Conservation (phyloP, 176 grass and related monocot species). For the barley (Hordeum vulgare) region MorexV3_pseudomolecules_assembly NC_058524.1:94501128-94501627, state of each 20-base stretch:
- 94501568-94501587: not conserved
- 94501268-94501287: conserved; percentile 3
- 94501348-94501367: not conserved
- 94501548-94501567: not conserved
- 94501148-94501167: conserved; percentile 25
- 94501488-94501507: not conserved
- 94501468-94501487: not conserved
- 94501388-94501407: not conserved
- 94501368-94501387: not conserved
- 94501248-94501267: not conserved
- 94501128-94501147: conserved; percentile 4
- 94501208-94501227: conserved; percentile 60
- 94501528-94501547: not conserved
- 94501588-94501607: not conserved
- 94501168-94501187: conserved; percentile 58
- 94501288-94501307: not conserved
- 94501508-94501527: not conserved
- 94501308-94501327: not conserved
- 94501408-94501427: not conserved
- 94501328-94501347: not conserved
- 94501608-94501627: not conserved
- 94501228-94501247: not conserved
- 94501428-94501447: not conserved
- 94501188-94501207: conserved; percentile 84
- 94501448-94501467: not conserved